These are phyloP conservation scores for Rhododendron mucronatum DNA, from an alignment of 148 eudicot species.

Conservation along the genomic window DNA sequence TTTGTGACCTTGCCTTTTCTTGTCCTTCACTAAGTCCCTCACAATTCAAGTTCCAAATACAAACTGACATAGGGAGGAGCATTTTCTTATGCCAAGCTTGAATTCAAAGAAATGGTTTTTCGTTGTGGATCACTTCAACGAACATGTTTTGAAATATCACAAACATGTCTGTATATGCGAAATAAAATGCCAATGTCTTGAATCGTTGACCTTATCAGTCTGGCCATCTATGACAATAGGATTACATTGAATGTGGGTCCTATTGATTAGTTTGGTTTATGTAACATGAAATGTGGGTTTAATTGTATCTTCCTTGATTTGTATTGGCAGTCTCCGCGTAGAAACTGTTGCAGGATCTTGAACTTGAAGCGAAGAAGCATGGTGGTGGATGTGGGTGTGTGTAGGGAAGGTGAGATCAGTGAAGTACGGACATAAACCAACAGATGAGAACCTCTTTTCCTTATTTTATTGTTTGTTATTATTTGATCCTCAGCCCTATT, in stretches of 20 bases:
- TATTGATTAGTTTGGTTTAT: not conserved
- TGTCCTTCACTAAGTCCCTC: not conserved
- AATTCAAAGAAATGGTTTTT: not conserved
- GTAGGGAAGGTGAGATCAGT: slow-evolving; percentile 53
- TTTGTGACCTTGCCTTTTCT: not conserved
- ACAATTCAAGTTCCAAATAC: not conserved
- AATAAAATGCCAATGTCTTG: not conserved
- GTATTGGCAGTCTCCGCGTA: slow-evolving; percentile 48
- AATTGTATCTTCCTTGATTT: not conserved
- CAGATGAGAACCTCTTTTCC: not conserved
- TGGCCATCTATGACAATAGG: no score
- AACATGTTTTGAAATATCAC: not conserved
- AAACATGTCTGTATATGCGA: not conserved
- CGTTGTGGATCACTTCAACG: not conserved
- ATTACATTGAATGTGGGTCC: not conserved
- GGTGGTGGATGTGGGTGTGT: slow-evolving; percentile 53
- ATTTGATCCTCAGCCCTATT: not conserved
- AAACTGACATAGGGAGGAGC: not conserved
- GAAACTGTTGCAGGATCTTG: slow-evolving; percentile 62
- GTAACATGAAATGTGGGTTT: not conserved
- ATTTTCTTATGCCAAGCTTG: not conserved
- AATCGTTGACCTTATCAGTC: not conserved
- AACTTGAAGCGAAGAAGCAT: slow-evolving; percentile 32
- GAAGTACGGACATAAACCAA: slow-evolving; percentile 25
- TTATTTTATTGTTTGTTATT: not conserved